Evolutionary conservation across 352 stramenopile genomes (phyloP).

Genomic region (Phytophthora chlamydospora): DNA sequence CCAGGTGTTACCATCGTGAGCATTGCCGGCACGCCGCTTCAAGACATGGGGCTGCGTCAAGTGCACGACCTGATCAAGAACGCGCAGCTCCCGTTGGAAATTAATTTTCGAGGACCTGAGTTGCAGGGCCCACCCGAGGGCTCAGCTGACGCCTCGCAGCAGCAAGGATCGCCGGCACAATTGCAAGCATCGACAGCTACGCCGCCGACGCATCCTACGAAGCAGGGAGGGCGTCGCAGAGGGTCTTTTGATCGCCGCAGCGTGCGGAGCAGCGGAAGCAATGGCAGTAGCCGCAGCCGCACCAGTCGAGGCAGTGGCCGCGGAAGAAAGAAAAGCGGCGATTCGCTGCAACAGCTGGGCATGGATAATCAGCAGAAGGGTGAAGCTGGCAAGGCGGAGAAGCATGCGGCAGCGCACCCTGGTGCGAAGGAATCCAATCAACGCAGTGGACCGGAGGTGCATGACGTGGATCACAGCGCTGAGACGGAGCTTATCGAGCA

Average conservation of each 20-base stretch:
- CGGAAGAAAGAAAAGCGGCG: conserved; percentile 26
- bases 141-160: conserved; percentile 11
- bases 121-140: conserved; percentile 10
- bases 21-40: conserved; percentile 66
- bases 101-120: conserved; percentile 57
- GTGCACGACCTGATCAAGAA: conserved; percentile 87
- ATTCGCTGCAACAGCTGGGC: conserved; percentile 11
- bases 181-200: conserved; percentile 2
- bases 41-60: conserved; percentile 74
- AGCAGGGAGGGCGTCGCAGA: conserved; percentile 24
- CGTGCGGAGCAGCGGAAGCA: conserved; percentile 38
- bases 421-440: conserved; percentile 57
- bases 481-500: conserved; percentile 68
- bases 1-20: conserved; percentile 76
- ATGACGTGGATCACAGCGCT: conserved; percentile 13
- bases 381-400: neutral
- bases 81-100: conserved; percentile 69
- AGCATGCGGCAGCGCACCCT: neutral
- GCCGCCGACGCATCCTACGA: conserved; percentile 12
- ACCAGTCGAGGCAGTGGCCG: conserved; percentile 35
- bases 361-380: conserved; percentile 30
- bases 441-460: conserved; percentile 48
- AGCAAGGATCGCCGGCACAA: conserved; percentile 16
- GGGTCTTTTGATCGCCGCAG: conserved; percentile 34
- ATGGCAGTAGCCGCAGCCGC: conserved; percentile 37